phyloP scores from a whole-genome alignment of 2,329 filamentous ascomycete genomes.

The Claviceps sp. region DNA sequence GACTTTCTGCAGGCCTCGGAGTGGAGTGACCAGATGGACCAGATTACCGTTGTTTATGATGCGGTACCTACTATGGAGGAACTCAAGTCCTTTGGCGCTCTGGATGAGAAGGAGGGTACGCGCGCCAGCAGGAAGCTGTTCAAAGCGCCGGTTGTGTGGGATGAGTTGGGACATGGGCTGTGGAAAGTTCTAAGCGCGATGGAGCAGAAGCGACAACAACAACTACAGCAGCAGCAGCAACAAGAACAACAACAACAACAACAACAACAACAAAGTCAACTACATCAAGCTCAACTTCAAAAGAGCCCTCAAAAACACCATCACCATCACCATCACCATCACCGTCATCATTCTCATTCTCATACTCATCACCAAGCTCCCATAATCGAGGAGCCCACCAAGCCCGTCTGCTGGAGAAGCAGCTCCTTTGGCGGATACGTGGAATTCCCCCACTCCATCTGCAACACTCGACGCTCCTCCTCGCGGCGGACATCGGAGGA shows the following conservation, averaged over 20 bases:
- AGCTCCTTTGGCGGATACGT: not conserved
- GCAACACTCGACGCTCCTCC: conserved; percentile 2
- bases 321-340: not conserved
- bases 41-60: conserved; percentile 21
- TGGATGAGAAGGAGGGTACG: conserved; percentile 22
- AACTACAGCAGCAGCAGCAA: not conserved
- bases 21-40: conserved; percentile 19
- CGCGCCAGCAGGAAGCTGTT: conserved; percentile 22
- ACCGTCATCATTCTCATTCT: not conserved
- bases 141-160: conserved; percentile 26
- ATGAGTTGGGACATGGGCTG: conserved; percentile 22
- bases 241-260: not conserved
- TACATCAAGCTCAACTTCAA: not conserved
- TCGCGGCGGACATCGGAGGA: conserved; percentile 4
- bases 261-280: not conserved
- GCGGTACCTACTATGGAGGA: conserved; percentile 21
- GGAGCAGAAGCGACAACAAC: not conserved
- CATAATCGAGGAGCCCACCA: not conserved
- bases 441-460: not conserved
- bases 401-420: conserved; percentile 1
- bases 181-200: conserved; percentile 16
- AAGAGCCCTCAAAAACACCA: not conserved
- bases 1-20: conserved; percentile 16
- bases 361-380: not conserved
- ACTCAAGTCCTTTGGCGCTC: conserved; percentile 18